Percentiles rank a stretch among this genome's conserved stretches.
phyloP scores from a whole-genome alignment of 1,284 basidiomycete species.

The Puccinia polysora region DNA sequence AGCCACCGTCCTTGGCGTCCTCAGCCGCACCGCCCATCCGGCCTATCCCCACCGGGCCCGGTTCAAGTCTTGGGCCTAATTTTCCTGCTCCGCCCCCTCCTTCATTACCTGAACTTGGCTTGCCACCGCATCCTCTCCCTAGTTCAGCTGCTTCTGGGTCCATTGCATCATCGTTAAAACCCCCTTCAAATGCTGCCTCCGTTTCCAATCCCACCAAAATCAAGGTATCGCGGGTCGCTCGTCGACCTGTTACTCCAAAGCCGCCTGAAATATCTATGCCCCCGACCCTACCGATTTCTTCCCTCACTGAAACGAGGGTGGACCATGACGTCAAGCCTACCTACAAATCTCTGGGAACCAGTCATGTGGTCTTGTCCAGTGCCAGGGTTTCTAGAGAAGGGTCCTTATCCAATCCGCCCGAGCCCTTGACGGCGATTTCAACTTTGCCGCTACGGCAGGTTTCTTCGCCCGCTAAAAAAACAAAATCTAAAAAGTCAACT shows the following conservation, averaged over 20 bases:
- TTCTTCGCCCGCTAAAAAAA: conserved; percentile 1
- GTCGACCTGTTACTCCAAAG: not conserved
- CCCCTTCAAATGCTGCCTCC: not conserved
- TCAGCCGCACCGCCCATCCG: not conserved
- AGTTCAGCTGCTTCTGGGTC: not conserved
- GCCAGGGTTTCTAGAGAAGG: conserved; percentile 1
- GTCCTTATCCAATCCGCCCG: conserved; percentile 4
- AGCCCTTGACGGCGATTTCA: not conserved
- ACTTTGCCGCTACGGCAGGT: not conserved
- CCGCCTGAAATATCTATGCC: not conserved
- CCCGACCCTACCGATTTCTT: not conserved
- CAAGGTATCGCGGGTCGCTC: conserved; percentile 5
- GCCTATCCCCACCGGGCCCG: not conserved
- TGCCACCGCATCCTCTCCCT: not conserved
- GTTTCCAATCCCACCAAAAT: conserved; percentile 29
- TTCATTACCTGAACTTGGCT: conserved; percentile 14
- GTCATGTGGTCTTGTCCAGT: not conserved
- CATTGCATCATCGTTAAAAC: not conserved
- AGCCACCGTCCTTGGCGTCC: conserved; percentile 14
- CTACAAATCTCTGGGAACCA: not conserved
- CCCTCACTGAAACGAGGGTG: conserved; percentile 1
- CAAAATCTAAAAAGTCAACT: conserved; percentile 31
- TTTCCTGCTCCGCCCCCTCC: conserved; percentile 33
- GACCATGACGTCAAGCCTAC: not conserved
- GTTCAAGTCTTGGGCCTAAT: not conserved